Base-by-base conservation (phyloP, 257 asterid species). In the Nyctanthes arbortristis region DNA sequence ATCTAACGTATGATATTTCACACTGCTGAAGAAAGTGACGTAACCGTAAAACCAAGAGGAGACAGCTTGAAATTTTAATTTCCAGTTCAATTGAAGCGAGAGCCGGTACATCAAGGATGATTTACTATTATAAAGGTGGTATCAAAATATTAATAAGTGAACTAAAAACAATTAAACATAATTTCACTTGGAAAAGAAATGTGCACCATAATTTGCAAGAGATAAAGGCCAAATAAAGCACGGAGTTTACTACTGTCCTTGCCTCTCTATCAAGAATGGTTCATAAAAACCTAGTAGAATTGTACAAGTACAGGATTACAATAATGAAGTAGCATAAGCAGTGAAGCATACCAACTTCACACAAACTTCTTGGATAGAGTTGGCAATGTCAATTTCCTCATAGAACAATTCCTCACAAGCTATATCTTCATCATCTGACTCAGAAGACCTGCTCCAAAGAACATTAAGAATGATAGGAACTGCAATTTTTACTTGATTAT, bases 191-290 rank as follows among this genome's bases (percentile, higher is more conserved):
- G 37, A 63, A 73, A 69, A 84, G 79, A 81, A 74, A 64, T 75
- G 58, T 73, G 79, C 77, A 90, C 98, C 97, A 87, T 84, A 80
- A 87, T 79, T 78, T 93, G 92, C 91, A 89, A 79, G 84, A 87
- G 77, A 75, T 76, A 87, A 69, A 93, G 82, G 87, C 97, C 87
- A 67, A 89, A 82, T 64, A 93, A 67, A 80, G 99, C 94, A 57
- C 57, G 71, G 63, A 89, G 85, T 72, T 80, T 84, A 68, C 75
- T 66, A 55, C 70, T 77, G 73, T 87, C 89, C 67, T 70, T 76
- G 59, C 81, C 87, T 73, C 79, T 91, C 97, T 90, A 85, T 77
- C 73, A 79, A 29, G 68, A 34, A 24, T 45, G 27, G 55, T 63
- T 25, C 54, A 33, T 61, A 35, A 76, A 36, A 75, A 77, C 20